Evolutionary conservation across 345 rosid genomes (phyloP).

Genomic region (Gynandropsis gynandra): DNA sequence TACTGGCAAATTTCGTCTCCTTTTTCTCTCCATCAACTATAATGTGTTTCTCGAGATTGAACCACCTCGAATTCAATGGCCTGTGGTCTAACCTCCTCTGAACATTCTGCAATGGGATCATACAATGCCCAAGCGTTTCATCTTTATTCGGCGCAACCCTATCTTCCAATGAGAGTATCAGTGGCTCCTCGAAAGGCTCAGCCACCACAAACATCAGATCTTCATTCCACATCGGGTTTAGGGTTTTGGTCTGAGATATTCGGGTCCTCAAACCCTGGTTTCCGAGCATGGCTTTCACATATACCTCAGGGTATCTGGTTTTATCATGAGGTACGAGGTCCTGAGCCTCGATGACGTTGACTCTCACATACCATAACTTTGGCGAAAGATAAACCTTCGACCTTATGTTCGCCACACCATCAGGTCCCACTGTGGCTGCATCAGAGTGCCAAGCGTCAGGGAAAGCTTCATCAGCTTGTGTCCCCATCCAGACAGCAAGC

Average conservation of each 20-base stretch:
- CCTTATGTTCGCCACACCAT: constrained; percentile 54
- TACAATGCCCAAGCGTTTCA: constrained; percentile 56
- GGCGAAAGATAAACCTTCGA: constrained; percentile 93
- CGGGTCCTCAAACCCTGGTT: constrained; percentile 60
- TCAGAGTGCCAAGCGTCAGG: constrained; percentile 98
- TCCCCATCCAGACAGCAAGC: constrained; percentile 98
- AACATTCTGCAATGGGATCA: constrained; percentile 46
- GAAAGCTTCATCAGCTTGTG: constrained; percentile 96
- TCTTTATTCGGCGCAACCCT: constrained; percentile 66
- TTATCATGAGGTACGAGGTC: constrained; percentile 72
- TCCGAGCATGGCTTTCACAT: constrained; percentile 59
- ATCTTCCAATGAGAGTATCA: constrained; percentile 73
- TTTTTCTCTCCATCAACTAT: constrained; percentile 69
- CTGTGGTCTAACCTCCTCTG: constrained; percentile 84
- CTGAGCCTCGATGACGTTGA: constrained; percentile 94
- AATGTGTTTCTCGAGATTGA: constrained; percentile 73
- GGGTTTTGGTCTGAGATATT: constrained; percentile 52
- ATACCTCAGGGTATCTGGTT: constrained; percentile 74
- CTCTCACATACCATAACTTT: constrained; percentile 92
- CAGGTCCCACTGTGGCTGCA: constrained; percentile 69
- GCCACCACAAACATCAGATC: constrained; percentile 92
- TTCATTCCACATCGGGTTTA: constrained; percentile 95
- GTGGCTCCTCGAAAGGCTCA: constrained; percentile 83
- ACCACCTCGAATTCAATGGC: constrained; percentile 69
- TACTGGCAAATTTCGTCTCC: constrained; percentile 72